Conservation (phyloP, 2,329 filamentous ascomycete species). For the Ceratocystis variospora region DNA sequence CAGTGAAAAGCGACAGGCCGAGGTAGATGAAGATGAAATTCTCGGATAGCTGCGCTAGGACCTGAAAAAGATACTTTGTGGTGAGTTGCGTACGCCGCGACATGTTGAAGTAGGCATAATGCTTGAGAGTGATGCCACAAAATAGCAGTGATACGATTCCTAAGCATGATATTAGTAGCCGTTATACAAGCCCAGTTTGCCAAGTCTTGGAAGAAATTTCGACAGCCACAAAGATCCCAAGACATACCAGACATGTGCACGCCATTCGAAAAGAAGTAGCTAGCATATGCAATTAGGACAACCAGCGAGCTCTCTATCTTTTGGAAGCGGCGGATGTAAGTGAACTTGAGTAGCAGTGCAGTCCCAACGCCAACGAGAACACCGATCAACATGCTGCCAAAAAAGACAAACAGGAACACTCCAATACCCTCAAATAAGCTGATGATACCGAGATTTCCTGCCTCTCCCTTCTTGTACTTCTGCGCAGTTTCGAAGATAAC, state of each 20-base stretch:
- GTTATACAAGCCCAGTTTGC: not conserved
- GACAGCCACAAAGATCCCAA: slow-evolving; percentile 14
- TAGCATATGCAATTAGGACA: slow-evolving; percentile 85
- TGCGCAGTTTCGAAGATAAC: slow-evolving; percentile 97
- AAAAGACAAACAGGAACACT: slow-evolving; percentile 91
- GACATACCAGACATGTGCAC: slow-evolving; percentile 81
- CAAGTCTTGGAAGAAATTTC: not conserved
- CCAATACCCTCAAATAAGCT: slow-evolving; percentile 85
- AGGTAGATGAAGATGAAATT: slow-evolving; percentile 99
- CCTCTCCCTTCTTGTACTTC: slow-evolving; percentile 66
- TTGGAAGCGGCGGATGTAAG: slow-evolving; percentile 77
- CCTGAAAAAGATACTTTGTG: slow-evolving; percentile 94
- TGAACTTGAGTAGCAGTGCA: slow-evolving; percentile 84
- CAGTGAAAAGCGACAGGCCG: slow-evolving; percentile 85
- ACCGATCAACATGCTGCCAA: slow-evolving; percentile 81
- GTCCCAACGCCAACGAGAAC: slow-evolving; percentile 75
- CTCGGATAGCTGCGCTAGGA: slow-evolving; percentile 86
- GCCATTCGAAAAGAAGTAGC: slow-evolving; percentile 95
- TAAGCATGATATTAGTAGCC: slow-evolving; percentile 27
- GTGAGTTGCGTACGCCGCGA: slow-evolving; percentile 92
- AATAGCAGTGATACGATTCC: slow-evolving; percentile 94
- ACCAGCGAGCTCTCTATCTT: slow-evolving; percentile 96
- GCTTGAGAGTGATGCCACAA: slow-evolving; percentile 95
- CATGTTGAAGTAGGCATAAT: slow-evolving; percentile 99
- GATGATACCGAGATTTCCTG: slow-evolving; percentile 58